Evolutionary conservation across 192 early-diverging fungal species (phyloP).

Genomic region (Linnemannia elongata): DNA sequence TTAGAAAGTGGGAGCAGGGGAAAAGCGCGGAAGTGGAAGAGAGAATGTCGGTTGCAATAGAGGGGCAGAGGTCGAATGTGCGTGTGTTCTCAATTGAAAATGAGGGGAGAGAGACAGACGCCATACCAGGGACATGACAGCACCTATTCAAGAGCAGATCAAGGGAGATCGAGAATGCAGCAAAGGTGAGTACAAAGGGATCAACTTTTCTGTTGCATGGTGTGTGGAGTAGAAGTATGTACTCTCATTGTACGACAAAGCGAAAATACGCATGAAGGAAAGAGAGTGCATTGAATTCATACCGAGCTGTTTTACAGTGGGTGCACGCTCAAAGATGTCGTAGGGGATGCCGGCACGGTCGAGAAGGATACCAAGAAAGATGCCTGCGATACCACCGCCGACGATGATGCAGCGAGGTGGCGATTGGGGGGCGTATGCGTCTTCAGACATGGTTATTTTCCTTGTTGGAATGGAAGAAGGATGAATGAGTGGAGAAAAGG

Average conservation of each 20-base stretch:
- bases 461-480: neutral
- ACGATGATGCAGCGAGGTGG: conserved; percentile 17
- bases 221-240: too few relatives aligned
- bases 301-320: conserved; percentile 18
- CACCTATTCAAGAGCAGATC: conserved; percentile 11
- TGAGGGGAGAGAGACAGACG: neutral
- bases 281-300: neutral
- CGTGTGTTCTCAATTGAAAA: neutral
- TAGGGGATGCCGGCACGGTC: conserved; percentile 24
- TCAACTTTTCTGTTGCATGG: too few relatives aligned
- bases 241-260: too few relatives aligned
- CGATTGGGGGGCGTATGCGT: neutral
- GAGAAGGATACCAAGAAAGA: conserved; percentile 24
- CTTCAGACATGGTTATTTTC: neutral
- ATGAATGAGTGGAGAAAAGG: neutral
- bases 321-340: conserved; percentile 26
- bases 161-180: neutral
- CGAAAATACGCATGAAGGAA: neutral
- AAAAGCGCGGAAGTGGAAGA: neutral
- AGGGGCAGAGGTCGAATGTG: neutral
- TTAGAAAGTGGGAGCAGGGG: neutral
- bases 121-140: conserved; percentile 29
- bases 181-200: neutral
- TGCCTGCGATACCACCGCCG: conserved; percentile 21
- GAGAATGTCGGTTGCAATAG: neutral